A percentile compares a stretch with the other conserved stretches of the same genome.
Conservation (phyloP, 805 yeast species). For the Kazachstania viticola region DNA sequence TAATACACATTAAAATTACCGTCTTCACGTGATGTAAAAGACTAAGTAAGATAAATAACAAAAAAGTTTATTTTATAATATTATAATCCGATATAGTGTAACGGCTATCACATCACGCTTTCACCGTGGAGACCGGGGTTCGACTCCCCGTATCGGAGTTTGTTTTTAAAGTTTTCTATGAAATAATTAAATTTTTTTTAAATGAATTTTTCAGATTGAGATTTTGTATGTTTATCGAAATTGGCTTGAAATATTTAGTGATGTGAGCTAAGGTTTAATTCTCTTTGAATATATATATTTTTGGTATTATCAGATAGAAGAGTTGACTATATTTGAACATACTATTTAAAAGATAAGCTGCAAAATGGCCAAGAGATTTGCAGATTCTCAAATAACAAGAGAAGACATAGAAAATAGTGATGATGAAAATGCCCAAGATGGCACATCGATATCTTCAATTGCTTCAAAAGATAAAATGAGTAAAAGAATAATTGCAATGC, state of each 20-base stretch:
- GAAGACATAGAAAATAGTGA: slow-evolving; percentile 31
- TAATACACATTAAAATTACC: too few relatives aligned
- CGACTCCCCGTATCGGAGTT: slow-evolving; percentile 31
- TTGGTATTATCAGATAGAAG: not conserved
- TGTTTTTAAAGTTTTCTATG: slow-evolving; percentile 2
- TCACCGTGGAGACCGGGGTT: slow-evolving; percentile 32
- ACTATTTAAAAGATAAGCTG: not conserved
- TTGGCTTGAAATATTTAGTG: too few relatives aligned
- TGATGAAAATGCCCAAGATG: slow-evolving; percentile 31
- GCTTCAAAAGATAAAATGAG: slow-evolving; percentile 59
- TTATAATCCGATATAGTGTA: slow-evolving; percentile 27
- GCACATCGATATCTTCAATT: slow-evolving; percentile 30
- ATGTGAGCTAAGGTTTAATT: too few relatives aligned
- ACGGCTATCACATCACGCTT: slow-evolving; percentile 31
- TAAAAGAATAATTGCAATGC: slow-evolving; percentile 55
- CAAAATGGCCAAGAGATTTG: slow-evolving; percentile 56
- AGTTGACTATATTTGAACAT: not conserved
- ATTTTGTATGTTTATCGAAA: too few relatives aligned
- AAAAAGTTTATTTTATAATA: too few relatives aligned
- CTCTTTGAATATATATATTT: not conserved
- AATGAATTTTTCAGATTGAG: not conserved
- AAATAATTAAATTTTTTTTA: not conserved
- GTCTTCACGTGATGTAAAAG: too few relatives aligned
- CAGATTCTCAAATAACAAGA: slow-evolving; percentile 50
- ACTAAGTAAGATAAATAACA: too few relatives aligned